Evolutionary conservation across 2,329 filamentous ascomycete genomes (phyloP).

Genomic region (Ophiostoma angusticollis): DNA sequence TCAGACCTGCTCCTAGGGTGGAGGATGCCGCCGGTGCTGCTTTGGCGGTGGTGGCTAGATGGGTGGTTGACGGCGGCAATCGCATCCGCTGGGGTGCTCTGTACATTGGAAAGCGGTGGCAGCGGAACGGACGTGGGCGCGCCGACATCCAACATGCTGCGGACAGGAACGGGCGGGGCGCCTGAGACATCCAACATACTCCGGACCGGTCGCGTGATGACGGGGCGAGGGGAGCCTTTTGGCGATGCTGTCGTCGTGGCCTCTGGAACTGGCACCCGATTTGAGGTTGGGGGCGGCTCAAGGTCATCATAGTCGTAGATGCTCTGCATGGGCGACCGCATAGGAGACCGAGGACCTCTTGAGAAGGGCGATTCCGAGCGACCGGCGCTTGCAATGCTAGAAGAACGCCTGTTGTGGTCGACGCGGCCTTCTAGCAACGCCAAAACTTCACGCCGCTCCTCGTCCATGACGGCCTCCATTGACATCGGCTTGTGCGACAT

Average conservation of each 20-base stretch:
- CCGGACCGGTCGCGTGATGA: conserved; percentile 43
- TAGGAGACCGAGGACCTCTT: conserved; percentile 46
- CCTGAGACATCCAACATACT: conserved; percentile 52
- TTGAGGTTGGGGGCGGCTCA: conserved; percentile 13
- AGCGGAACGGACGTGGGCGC: conserved; percentile 18
- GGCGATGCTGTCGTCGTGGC: conserved; percentile 10
- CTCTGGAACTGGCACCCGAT: conserved; percentile 2
- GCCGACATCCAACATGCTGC: conserved; percentile 41
- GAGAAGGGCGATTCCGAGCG: conserved; percentile 42
- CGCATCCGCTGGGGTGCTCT: conserved; percentile 33
- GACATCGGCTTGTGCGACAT: conserved; percentile 46
- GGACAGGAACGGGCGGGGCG: conserved; percentile 23
- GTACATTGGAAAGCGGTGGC: conserved; percentile 28
- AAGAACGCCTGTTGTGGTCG: conserved; percentile 15
- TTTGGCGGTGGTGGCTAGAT: conserved; percentile 11
- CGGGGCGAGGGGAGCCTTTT: conserved; percentile 26
- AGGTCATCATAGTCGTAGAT: conserved; percentile 44
- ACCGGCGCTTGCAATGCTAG: conserved; percentile 21
- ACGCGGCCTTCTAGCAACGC: conserved; percentile 46
- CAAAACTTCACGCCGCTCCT: conserved; percentile 63
- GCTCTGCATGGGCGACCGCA: conserved; percentile 56
- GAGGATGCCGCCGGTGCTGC: conserved; percentile 9
- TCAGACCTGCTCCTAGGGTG: conserved; percentile 45
- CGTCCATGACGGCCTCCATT: conserved; percentile 62
- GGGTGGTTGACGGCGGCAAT: conserved; percentile 21